Evolutionary conservation across 176 grass and related monocot genomes (phyloP).

Genomic region (Oryza officinalis): DNA sequence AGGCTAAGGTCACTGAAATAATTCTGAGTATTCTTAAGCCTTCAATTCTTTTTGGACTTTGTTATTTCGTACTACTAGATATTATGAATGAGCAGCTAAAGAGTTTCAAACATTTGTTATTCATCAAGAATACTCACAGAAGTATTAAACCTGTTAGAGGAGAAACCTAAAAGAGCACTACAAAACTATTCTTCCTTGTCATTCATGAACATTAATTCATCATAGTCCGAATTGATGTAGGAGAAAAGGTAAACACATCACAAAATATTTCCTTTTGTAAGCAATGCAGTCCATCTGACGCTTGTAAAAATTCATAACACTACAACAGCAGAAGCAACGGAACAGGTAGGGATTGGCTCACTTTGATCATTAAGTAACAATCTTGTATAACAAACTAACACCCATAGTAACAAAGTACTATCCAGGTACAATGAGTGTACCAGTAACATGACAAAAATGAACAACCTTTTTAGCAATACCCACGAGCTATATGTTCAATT

Average conservation of each 20-base stretch:
- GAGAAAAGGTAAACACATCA: not conserved
- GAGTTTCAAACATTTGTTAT: not conserved
- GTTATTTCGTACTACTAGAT: not conserved
- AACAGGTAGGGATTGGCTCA: not conserved
- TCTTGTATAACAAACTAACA: not conserved
- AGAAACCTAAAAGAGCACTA: too few relatives aligned
- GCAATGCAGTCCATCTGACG: not conserved
- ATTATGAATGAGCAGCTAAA: not conserved
- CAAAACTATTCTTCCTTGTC: not conserved
- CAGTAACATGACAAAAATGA: not conserved
- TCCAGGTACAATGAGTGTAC: too few relatives aligned
- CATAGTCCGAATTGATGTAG: not conserved
- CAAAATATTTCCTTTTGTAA: not conserved
- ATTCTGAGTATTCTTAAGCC: not conserved
- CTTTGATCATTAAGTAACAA: not conserved
- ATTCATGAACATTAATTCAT: not conserved
- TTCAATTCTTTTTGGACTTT: not conserved
- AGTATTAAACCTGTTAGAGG: conserved; percentile 13
- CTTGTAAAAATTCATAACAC: not conserved
- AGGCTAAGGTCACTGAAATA: not conserved
- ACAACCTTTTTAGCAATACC: not conserved
- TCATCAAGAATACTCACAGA: not conserved
- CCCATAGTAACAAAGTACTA: not conserved
- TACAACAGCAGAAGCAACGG: not conserved
- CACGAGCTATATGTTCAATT: not conserved